Evolutionary conservation across 2,329 filamentous ascomycete genomes (phyloP).

Genomic region (Neoascochyta sp.): DNA sequence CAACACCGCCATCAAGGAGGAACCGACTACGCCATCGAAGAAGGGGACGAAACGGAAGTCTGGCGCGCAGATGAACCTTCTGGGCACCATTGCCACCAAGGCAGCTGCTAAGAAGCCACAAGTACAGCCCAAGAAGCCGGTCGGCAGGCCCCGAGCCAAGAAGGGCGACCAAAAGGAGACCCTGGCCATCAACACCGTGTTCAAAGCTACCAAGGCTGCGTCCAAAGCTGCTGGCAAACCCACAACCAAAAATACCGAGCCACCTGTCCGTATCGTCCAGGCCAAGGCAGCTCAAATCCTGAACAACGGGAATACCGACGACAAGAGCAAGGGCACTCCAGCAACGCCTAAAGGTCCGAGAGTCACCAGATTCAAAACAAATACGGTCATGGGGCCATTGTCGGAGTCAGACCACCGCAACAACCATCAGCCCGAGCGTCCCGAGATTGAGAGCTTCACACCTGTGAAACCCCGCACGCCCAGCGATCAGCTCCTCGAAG

Average conservation of each 20-base stretch:
- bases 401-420: constrained; percentile 30
- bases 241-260: constrained; percentile 11
- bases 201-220: constrained; percentile 29
- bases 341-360: constrained; percentile 15
- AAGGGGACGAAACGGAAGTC: constrained; percentile 33
- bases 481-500: constrained; percentile 25
- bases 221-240: constrained; percentile 13
- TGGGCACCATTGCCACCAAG: constrained; percentile 22
- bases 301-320: constrained; percentile 10
- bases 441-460: constrained; percentile 29
- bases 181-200: constrained; percentile 24
- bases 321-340: constrained; percentile 12
- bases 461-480: constrained; percentile 27
- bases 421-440: constrained; percentile 29
- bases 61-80: constrained; percentile 17
- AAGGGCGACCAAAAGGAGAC: constrained; percentile 23
- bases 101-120: constrained; percentile 21
- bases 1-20: constrained; percentile 17
- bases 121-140: constrained; percentile 28
- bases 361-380: constrained; percentile 24
- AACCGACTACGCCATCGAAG: constrained; percentile 31
- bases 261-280: too few species aligned
- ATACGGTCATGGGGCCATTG: constrained; percentile 23
- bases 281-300: too few species aligned
- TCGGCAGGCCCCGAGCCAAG: constrained; percentile 24